Percentiles rank a stretch among this genome's conserved stretches.
phyloP scores from a whole-genome alignment of 805 yeast species.

The Groenewaldozyma tartarivorans region DNA sequence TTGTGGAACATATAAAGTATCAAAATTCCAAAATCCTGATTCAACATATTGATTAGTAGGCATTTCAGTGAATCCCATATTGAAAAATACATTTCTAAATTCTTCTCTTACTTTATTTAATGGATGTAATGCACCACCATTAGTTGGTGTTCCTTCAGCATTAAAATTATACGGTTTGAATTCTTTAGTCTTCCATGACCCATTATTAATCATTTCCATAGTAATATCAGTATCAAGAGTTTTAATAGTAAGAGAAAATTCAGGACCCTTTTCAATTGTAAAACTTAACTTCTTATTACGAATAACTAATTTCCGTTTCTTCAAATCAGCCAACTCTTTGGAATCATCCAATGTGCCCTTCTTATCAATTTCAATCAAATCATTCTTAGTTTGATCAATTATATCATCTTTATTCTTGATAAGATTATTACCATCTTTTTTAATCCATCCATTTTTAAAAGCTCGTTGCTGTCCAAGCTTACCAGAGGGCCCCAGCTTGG shows the following conservation, averaged over 20 bases:
- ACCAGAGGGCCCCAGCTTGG: slow-evolving; percentile 68
- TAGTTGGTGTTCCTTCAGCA: slow-evolving; percentile 83
- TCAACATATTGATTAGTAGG: slow-evolving; percentile 98
- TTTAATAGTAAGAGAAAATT: slow-evolving; percentile 72
- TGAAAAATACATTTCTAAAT: slow-evolving; percentile 93
- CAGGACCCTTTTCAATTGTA: slow-evolving; percentile 67
- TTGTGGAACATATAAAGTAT: slow-evolving; percentile 93
- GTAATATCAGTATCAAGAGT: slow-evolving; percentile 90
- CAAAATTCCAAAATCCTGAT: slow-evolving; percentile 98
- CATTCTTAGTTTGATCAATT: slow-evolving; percentile 55
- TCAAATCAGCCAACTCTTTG: slow-evolving; percentile 72
- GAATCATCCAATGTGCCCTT: slow-evolving; percentile 49
- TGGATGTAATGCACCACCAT: slow-evolving; percentile 93
- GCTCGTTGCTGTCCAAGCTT: slow-evolving; percentile 95
- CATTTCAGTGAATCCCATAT: slow-evolving; percentile 98
- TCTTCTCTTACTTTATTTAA: slow-evolving; percentile 94
- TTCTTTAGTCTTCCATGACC: slow-evolving; percentile 70
- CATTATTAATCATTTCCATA: slow-evolving; percentile 77
- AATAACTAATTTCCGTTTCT: slow-evolving; percentile 80
- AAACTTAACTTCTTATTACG: slow-evolving; percentile 69
- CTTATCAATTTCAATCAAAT: slow-evolving; percentile 46
- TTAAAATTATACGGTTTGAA: slow-evolving; percentile 95
- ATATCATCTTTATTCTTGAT: slow-evolving; percentile 47
- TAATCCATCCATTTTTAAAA: slow-evolving; percentile 94
- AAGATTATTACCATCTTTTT: slow-evolving; percentile 75